phyloP scores from a whole-genome alignment of 2,329 filamentous ascomycete genomes.

The Penicillium sp. region DNA sequence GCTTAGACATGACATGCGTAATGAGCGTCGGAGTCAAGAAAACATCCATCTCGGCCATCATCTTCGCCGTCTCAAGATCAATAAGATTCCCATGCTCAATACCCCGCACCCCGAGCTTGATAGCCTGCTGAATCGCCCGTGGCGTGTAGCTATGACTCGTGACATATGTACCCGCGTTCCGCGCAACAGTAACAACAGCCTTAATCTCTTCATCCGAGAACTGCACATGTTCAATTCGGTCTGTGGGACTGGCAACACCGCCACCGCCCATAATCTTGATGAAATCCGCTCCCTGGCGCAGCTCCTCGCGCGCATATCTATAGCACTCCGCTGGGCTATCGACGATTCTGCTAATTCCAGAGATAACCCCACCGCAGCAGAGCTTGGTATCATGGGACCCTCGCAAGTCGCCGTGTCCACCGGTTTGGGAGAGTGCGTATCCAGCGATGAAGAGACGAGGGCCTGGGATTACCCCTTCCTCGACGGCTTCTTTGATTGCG shows the following conservation, averaged over 20 bases:
- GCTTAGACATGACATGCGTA: slow-evolving; percentile 51
- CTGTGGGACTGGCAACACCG: slow-evolving; percentile 57
- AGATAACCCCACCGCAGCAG: slow-evolving; percentile 50
- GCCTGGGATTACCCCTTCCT: slow-evolving; percentile 55
- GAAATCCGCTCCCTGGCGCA: slow-evolving; percentile 58
- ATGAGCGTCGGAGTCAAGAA: slow-evolving; percentile 57
- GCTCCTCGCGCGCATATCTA: slow-evolving; percentile 52
- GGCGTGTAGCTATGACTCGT: slow-evolving; percentile 60
- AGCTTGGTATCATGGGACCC: slow-evolving; percentile 39
- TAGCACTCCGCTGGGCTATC: slow-evolving; percentile 58
- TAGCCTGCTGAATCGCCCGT: slow-evolving; percentile 53
- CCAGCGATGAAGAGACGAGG: slow-evolving; percentile 57
- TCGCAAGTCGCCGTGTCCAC: slow-evolving; percentile 57
- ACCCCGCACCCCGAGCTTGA: slow-evolving; percentile 54
- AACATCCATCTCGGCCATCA: slow-evolving; percentile 51
- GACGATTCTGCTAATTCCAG: slow-evolving; percentile 44
- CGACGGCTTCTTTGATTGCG: slow-evolving; percentile 54
- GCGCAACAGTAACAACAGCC: slow-evolving; percentile 53
- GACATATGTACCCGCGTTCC: slow-evolving; percentile 52
- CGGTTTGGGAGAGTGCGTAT: slow-evolving; percentile 56
- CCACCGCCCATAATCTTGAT: slow-evolving; percentile 62
- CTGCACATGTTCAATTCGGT: slow-evolving; percentile 54
- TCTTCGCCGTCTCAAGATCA: slow-evolving; percentile 44
- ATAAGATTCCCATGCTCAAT: slow-evolving; percentile 56
- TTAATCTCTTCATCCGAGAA: slow-evolving; percentile 58